Base-by-base conservation (phyloP, 2,329 filamentous ascomycete genomes). In the Helotiales sp. region DNA sequence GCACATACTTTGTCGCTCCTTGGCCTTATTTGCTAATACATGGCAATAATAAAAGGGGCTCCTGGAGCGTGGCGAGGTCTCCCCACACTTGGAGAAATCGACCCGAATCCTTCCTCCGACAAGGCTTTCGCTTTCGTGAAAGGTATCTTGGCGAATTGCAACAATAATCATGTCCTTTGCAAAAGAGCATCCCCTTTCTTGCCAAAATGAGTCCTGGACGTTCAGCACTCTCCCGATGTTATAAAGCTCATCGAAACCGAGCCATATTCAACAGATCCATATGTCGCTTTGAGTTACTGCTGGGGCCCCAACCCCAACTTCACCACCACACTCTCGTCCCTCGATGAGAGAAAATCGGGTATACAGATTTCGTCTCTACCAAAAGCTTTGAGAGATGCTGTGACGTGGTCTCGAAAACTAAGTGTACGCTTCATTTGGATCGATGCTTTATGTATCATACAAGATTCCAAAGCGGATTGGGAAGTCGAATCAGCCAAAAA, bases 401-500 rank as follows among this genome's bases (percentile, higher is more conserved):
- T 52, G 15, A n/a, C 19, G 9, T 13, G 34, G 13, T 40, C 49
- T 5, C 34, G 22, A 4, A 29, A n/a, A 22, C 13, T 57, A 6
- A n/a, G 44, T 17, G 38, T 57, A 19, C 29, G 12, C 27, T 57
- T 53, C 29, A 12, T 57, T n/a, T 57, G 55, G 55, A 49, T 57
- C 17, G 55, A 57, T 19, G 44, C 36, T 15, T 30, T 57, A 2
- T 57, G 55, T 31, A 57, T 57, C 8, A 57, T 57, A 2, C 55
- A 57, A 36, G 52, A 55, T 30, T 44, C 33, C 5, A 22, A 27
- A 38, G n/a, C 24, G 2, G 56, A 58, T 55, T 58, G 56, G 56
- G 29, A 48, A n/a, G 9, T 15, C 15, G 52, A 54, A 38, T 29
- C 52, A 12, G 40, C n/a, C n/a, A 5, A 48, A 17, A 25, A 54